Base-by-base conservation (phyloP, 345 rosid genomes). In the Aquilaria yunnanensis region DNA sequence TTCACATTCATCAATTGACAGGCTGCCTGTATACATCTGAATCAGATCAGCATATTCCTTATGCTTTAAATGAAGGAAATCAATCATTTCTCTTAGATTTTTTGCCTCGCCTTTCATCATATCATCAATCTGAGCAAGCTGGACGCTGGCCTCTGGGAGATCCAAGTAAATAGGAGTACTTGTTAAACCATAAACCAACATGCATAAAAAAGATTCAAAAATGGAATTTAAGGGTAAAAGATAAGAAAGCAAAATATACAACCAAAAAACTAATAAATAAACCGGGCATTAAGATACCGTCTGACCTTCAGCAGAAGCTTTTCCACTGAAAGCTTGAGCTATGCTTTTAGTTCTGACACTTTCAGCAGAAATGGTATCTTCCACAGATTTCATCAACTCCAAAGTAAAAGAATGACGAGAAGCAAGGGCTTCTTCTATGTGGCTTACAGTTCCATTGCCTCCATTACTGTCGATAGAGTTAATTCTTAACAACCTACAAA, bases 41-140 rank as follows among this genome's bases (percentile, higher is more conserved):
- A 88, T 77, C 70, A 48, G 66, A 64, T 77, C 75, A 56, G 81
- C 54, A 45, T 75, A 80, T 66, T 86, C 81, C 53, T 76, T 86
- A 61, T 88, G 92, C 83, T 83, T 88, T 76, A 67, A 72, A 66
- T 86, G 80, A 65, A 94, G 79, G 74, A 71, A 61, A 64, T 81
- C 85, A 56, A 86, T 78, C 63, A 74, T 87, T 70, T 80, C 84
- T 29, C 61, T 80, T 71, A 94, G 73, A 76, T 61, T 74, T 62
- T 67, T 72, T 5, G 86, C 84, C 83, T 90, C 96, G 55, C 85
- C 92, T 76, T 77, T 81, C 87, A 90, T 88, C 87, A 90, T 78
- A 68, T 82, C 89, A 64, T 88, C 87, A 60, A 90, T 83, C 75
- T 76, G 80, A 14, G 88, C 79, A 74, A 86, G 63, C 43, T 77